Percentiles rank a stretch among this genome's conserved stretches.
Evolutionary conservation across 176 grass and related monocot genomes (phyloP).

Genomic region (Phyllostachys edulis): DNA sequence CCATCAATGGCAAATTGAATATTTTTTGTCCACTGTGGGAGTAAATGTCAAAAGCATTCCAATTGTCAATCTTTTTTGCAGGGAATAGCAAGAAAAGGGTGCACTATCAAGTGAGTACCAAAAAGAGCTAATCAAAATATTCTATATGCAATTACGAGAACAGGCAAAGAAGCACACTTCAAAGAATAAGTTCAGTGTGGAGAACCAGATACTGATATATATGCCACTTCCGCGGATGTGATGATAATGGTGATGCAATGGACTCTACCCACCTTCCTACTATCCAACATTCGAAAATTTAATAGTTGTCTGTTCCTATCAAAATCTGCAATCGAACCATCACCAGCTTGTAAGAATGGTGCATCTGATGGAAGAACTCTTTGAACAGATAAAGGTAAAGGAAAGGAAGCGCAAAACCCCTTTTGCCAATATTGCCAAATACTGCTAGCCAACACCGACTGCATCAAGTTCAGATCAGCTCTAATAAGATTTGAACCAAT

Average conservation of each 20-base stretch:
- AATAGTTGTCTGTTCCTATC: constrained; percentile 57
- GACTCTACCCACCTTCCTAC: constrained; percentile 54
- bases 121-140: constrained; percentile 23
- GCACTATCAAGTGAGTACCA: neutral
- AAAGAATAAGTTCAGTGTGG: neutral
- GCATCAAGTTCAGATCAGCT: constrained; percentile 66
- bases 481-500: constrained; percentile 86
- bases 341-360: constrained; percentile 66
- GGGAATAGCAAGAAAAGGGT: neutral
- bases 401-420: constrained; percentile 86
- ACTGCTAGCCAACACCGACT: constrained; percentile 64
- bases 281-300: constrained; percentile 56
- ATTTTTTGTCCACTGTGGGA: constrained; percentile 4
- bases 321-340: constrained; percentile 66
- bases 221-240: constrained; percentile 23
- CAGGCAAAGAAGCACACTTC: neutral
- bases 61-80: neutral
- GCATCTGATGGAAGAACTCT: constrained; percentile 79
- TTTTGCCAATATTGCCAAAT: constrained; percentile 96
- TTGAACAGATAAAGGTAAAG: constrained; percentile 87
- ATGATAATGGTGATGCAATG: constrained; percentile 14
- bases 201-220: constrained; percentile 37
- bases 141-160: neutral
- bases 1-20: neutral
- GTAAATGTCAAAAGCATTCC: constrained; percentile 25